These are phyloP conservation scores for Trypanosoma mega DNA, from an alignment of 208 protist genomes.

Conservation along the genomic window DNA sequence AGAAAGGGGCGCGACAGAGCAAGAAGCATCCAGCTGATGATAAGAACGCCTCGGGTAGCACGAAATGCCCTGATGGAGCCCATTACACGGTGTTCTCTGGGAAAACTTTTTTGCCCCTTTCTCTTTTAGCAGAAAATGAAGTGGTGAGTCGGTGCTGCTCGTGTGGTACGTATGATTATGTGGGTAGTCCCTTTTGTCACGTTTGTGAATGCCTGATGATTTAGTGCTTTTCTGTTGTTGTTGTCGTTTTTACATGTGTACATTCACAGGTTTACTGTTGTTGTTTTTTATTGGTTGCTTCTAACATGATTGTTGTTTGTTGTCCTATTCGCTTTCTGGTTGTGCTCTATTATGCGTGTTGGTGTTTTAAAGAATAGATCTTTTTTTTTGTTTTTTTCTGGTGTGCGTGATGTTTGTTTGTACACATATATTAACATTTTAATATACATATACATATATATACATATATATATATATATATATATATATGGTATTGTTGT, in stretches of 20 bases:
- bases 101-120: conserved; percentile 65
- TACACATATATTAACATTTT: background rate
- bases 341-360: too few species aligned
- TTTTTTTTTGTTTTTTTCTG: conserved; percentile 16
- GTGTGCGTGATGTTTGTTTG: conserved; percentile 53
- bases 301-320: too few species aligned
- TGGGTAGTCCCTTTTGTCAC: conserved; percentile 51
- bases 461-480: conserved; percentile 11
- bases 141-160: conserved; percentile 57
- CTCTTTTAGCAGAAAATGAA: conserved; percentile 49
- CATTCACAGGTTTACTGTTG: too few species aligned
- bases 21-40: too few species aligned
- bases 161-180: conserved; percentile 70
- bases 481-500: conserved; percentile 7
- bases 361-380: conserved; percentile 5
- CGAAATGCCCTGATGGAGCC: conserved; percentile 16
- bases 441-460: conserved; percentile 1
- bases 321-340: too few species aligned
- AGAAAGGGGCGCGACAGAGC: too few species aligned
- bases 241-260: conserved; percentile 3
- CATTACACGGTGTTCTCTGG: conserved; percentile 83
- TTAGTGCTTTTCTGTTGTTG: background rate
- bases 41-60: background rate
- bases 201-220: conserved; percentile 76
- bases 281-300: too few species aligned